Conservation (phyloP, 2,329 filamentous ascomycete species). For the Colletotrichum aenigma region DNA sequence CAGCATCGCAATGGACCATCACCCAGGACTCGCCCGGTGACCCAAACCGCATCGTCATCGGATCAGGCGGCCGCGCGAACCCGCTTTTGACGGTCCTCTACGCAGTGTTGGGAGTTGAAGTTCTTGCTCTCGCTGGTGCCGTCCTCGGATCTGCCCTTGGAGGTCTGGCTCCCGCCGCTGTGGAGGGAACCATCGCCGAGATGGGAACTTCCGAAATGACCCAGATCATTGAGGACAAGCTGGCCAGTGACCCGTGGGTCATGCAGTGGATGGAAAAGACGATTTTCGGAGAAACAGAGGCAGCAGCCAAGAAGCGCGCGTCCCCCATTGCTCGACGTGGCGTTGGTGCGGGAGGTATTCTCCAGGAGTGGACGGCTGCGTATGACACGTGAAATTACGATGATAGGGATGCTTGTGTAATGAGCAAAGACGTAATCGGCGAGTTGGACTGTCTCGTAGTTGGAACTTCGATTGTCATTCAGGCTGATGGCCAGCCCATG, state of each 20-base stretch:
- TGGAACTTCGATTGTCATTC: background rate
- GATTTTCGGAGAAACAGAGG: background rate
- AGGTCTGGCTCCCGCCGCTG: background rate
- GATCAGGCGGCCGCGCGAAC: background rate
- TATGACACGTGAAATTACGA: background rate
- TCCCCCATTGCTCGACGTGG: background rate
- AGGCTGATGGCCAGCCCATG: background rate
- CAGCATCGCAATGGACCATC: background rate
- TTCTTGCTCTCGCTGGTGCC: background rate
- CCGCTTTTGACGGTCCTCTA: background rate
- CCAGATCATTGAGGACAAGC: background rate
- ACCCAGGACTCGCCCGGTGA: background rate
- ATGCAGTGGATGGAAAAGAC: background rate
- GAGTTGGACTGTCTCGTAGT: background rate
- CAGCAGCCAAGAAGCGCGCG: background rate
- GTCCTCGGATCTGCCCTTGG: background rate
- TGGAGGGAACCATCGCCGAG: background rate
- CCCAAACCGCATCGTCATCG: background rate
- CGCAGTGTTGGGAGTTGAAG: background rate
- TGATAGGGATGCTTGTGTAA: background rate
- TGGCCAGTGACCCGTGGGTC: background rate
- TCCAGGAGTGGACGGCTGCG: background rate
- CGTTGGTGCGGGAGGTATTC: background rate
- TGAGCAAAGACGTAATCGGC: background rate
- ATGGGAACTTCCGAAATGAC: background rate